These are phyloP conservation scores for Coemansia sp. DNA, from an alignment of 192 early-diverging fungal genomes.

Conservation along the genomic window DNA sequence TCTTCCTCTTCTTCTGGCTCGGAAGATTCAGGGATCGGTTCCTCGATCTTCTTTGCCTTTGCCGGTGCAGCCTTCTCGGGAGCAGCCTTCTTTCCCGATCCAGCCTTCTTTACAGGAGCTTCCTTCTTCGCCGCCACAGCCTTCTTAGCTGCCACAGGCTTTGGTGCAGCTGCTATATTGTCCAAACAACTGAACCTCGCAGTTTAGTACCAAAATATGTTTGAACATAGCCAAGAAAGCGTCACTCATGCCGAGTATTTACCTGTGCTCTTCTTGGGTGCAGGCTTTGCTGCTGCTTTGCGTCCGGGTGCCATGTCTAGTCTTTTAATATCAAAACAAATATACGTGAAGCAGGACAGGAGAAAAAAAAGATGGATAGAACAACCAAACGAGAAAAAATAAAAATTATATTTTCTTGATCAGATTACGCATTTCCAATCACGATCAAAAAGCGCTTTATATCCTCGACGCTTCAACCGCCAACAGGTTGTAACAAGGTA, in stretches of 20 bases:
- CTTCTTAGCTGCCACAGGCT: not conserved
- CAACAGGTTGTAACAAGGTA: too few species aligned
- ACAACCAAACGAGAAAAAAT: not conserved
- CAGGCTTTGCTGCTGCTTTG: slow-evolving; percentile 22
- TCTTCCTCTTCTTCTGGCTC: slow-evolving; percentile 37
- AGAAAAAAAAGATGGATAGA: not conserved
- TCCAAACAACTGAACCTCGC: not conserved
- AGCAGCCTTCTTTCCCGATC: not conserved
- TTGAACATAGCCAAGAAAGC: not conserved
- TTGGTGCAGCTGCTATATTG: not conserved
- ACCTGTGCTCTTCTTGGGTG: slow-evolving; percentile 17
- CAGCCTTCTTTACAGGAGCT: not conserved
- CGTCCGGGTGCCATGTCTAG: not conserved
- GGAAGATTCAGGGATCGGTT: slow-evolving; percentile 4
- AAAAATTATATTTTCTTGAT: slow-evolving; percentile 1
- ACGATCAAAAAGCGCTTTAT: too few species aligned
- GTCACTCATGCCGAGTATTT: not conserved
- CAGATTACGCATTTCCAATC: not conserved
- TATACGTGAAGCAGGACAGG: not conserved
- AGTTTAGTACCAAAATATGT: not conserved
- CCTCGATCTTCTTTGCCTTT: slow-evolving; percentile 7
- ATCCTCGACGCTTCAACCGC: too few species aligned
- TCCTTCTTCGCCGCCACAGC: not conserved
- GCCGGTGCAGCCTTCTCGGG: slow-evolving; percentile 2
- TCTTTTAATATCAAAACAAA: not conserved